Evolutionary conservation across 768 basidiomycete genomes (phyloP).

Genomic region (Russula ochroleuca): DNA sequence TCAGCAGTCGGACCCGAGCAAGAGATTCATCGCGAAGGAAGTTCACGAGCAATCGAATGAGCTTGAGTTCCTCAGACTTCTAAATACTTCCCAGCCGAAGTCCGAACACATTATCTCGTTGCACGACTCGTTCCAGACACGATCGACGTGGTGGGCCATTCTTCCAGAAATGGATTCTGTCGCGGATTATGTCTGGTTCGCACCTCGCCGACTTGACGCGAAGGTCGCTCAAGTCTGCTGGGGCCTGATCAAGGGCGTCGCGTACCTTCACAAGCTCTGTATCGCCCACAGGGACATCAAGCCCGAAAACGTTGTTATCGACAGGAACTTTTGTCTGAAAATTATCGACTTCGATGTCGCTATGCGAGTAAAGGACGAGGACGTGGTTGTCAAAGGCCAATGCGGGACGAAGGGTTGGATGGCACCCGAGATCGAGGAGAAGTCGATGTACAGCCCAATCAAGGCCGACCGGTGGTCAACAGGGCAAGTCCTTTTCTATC

Average conservation of each 20-base stretch:
- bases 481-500: not conserved
- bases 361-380: no score
- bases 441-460: no score
- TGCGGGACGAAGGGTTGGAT: no score
- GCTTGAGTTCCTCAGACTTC: not conserved
- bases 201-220: not conserved
- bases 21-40: not conserved
- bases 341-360: not conserved
- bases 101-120: not conserved
- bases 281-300: no score
- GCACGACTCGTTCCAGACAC: not conserved
- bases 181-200: not conserved
- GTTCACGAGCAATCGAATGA: not conserved
- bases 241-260: not conserved
- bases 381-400: no score
- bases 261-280: not conserved
- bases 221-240: not conserved
- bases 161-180: not conserved
- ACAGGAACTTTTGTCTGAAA: not conserved
- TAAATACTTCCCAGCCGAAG: not conserved
- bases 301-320: no score
- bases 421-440: not conserved
- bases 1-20: not conserved
- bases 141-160: not conserved
- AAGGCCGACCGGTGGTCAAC: not conserved